phyloP scores from a whole-genome alignment of 371 early-diverging fungal genomes.

The Dentiscutata heterogama region DNA sequence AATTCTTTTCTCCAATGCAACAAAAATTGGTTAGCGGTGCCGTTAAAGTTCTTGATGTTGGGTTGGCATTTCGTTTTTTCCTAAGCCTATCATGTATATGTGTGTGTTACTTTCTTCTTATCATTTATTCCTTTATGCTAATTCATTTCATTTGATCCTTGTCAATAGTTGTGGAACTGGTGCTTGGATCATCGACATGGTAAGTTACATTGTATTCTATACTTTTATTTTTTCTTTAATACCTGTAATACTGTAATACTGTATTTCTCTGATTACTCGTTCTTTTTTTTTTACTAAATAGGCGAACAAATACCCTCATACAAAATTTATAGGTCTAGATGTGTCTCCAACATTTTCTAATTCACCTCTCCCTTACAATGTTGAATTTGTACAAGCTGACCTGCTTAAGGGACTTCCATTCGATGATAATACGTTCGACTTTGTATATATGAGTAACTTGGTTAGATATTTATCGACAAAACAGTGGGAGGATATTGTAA shows the following conservation, averaged over 20 bases:
- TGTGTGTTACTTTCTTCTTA: background rate
- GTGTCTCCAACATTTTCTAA: background rate
- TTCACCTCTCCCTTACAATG: background rate
- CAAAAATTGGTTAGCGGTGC: background rate
- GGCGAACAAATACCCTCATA: background rate
- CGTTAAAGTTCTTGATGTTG: background rate
- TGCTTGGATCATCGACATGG: background rate
- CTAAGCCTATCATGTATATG: background rate
- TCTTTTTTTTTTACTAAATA: background rate
- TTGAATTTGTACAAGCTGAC: background rate
- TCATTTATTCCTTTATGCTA: background rate
- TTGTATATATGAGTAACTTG: background rate
- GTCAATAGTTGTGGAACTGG: constrained; percentile 16
- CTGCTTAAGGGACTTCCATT: constrained; percentile 17
- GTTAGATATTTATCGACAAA: background rate
- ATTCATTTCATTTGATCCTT: too few relatives aligned
- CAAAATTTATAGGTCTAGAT: background rate
- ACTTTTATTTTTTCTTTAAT: too few relatives aligned
- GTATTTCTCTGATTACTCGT: too few relatives aligned
- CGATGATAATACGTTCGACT: constrained; percentile 29
- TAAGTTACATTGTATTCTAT: too few relatives aligned
- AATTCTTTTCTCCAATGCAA: background rate
- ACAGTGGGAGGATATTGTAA: background rate
- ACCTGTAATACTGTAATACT: too few relatives aligned
- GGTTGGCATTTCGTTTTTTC: background rate